Base-by-base conservation (phyloP, 169 alveolate species). In the Plasmodium gonderi region DNA sequence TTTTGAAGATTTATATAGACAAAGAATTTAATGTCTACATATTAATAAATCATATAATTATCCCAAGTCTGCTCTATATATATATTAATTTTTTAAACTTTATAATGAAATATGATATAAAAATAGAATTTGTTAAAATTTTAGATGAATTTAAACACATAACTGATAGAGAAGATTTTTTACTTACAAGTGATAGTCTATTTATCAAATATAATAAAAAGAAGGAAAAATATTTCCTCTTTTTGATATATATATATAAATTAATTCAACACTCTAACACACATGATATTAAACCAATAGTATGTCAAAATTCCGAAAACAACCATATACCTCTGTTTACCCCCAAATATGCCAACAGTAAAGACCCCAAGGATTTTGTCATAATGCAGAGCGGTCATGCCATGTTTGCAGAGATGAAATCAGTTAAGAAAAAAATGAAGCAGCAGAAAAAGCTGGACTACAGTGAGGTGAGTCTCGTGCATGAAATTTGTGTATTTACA, bases 391-490 rank as follows among this genome's bases (percentile, higher is more conserved):
- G 80, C 38, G 51, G 60, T 20, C 90, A 90, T 23, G 69, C 91
- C 3, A 67, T 72, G 40, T 77, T 90, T 7, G 81, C 78, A 38
- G 94, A 90, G 44, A 78, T 90, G 94, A 77, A 69, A 79, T 45
- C 83, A 11, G 9, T 49, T 7, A 78, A 72, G 20, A 90, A 67
- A 51, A 90, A 90, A 51, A 42, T 90, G 49, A 76, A 68, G 45
- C 94, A 90, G 29, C 91, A 90, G 81, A 77, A 68, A 72, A 90
- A 90, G 31, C 82, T 90, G 44, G 91, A 76, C 29, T 90, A 90
- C 68, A 90, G 40, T 33, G 94, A 90, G 90, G 94, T 90, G 74
- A 38, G 6, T 33, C 6, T 2, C 14, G 38, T 44, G 72, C 40
- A 12, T 23, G 77, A 3, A 64, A 44, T 44, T 23, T 17, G 14